Evolutionary conservation across 2,329 filamentous ascomycete species (phyloP).

Genomic region (Pyrenochaeta sp.): DNA sequence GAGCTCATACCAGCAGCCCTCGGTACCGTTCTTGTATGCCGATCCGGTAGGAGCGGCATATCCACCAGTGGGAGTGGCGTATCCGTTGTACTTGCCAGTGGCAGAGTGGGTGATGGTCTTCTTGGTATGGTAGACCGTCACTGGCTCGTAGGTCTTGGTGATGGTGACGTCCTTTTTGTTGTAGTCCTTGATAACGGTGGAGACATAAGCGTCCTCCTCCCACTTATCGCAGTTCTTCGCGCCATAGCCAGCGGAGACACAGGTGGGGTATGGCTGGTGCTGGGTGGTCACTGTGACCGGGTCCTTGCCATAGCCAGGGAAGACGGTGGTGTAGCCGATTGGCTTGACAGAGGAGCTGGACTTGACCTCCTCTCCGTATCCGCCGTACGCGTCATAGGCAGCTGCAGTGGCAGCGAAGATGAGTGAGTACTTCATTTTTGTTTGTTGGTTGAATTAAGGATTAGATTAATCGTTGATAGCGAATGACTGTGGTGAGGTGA

Average conservation of each 20-base stretch:
- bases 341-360: slow-evolving; percentile 19
- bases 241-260: slow-evolving; percentile 26
- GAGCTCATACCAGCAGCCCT: slow-evolving; percentile 37
- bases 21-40: slow-evolving; percentile 21
- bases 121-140: slow-evolving; percentile 39
- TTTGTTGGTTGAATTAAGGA: slow-evolving; percentile 16
- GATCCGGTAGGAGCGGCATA: slow-evolving; percentile 15
- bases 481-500: slow-evolving; percentile 37
- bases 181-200: slow-evolving; percentile 36
- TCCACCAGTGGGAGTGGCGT: slow-evolving; percentile 17
- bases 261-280: slow-evolving; percentile 42
- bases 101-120: slow-evolving; percentile 34
- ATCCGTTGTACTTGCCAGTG: slow-evolving; percentile 1
- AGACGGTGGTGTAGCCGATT: slow-evolving; percentile 37
- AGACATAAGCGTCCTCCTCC: slow-evolving; percentile 33
- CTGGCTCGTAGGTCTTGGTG: slow-evolving; percentile 33
- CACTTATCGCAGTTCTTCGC: slow-evolving; percentile 25
- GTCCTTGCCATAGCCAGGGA: slow-evolving; percentile 32
- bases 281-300: slow-evolving; percentile 41
- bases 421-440: slow-evolving; percentile 32
- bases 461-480: slow-evolving; percentile 17
- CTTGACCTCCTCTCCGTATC: slow-evolving; percentile 12
- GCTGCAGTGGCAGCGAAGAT: slow-evolving; percentile 36
- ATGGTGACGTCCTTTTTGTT: slow-evolving; percentile 34
- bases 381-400: slow-evolving; percentile 28